phyloP scores from a whole-genome alignment of 2,329 filamentous ascomycete genomes.

The Chaetomium globosum region DNA sequence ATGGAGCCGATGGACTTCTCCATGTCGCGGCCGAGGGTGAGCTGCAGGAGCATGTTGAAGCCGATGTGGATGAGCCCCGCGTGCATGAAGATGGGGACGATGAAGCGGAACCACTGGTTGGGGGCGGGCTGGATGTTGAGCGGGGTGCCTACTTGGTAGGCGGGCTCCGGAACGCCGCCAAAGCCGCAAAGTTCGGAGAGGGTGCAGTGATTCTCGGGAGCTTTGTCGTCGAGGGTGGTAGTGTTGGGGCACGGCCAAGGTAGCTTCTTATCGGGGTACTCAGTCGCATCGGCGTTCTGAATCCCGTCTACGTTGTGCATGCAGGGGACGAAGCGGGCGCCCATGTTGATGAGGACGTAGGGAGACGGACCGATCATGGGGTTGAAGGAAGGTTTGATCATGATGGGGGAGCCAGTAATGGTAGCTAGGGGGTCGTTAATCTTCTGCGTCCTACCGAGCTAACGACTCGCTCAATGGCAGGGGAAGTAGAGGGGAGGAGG shows the following conservation, averaged over 20 bases:
- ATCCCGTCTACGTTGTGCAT: conserved; percentile 81
- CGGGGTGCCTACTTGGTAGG: conserved; percentile 52
- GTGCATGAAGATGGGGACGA: conserved; percentile 92
- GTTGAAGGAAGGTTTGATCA: conserved; percentile 85
- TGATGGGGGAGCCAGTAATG: conserved; percentile 75
- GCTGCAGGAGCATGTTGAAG: conserved; percentile 90
- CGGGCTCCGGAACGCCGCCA: conserved; percentile 69
- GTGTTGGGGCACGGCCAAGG: conserved; percentile 81
- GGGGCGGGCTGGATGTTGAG: conserved; percentile 62
- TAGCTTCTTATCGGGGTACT: conserved; percentile 42
- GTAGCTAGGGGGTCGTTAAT: conserved; percentile 53
- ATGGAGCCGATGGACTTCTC: conserved; percentile 86
- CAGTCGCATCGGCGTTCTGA: conserved; percentile 50
- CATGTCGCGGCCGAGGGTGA: conserved; percentile 90
- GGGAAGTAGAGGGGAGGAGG: no score
- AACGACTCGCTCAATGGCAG: background rate
- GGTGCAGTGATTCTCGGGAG: conserved; percentile 62
- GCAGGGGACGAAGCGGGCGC: conserved; percentile 86
- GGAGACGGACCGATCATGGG: conserved; percentile 95
- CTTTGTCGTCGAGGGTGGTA: conserved; percentile 59
- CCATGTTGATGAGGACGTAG: conserved; percentile 94
- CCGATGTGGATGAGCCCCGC: conserved; percentile 91
- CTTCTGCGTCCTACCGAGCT: background rate
- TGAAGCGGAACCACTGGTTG: conserved; percentile 97
- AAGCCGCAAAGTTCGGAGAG: conserved; percentile 85